Conservation (phyloP, 441 rosid genomes). For the Gossypium schwendimanii region DNA sequence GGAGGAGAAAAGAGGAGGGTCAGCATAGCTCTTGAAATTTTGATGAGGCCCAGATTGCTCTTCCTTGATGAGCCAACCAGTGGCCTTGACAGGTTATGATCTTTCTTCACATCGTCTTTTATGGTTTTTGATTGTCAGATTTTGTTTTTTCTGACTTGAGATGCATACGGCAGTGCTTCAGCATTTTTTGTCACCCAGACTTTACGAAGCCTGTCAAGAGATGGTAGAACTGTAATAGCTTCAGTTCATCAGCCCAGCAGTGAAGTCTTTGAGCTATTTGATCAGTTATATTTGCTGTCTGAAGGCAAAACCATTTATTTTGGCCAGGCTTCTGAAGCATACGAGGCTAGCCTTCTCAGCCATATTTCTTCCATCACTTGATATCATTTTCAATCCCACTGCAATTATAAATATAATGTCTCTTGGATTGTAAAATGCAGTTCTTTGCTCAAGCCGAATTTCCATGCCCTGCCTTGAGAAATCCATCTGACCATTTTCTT, state of each 20-base stretch:
- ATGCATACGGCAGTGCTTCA: slow-evolving; percentile 55
- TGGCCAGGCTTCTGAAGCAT: slow-evolving; percentile 87
- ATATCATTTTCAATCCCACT: background rate
- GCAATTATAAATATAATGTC: background rate
- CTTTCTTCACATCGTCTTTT: background rate
- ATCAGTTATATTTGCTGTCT: slow-evolving; percentile 76
- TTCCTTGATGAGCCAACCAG: slow-evolving; percentile 98
- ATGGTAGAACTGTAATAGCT: slow-evolving; percentile 90
- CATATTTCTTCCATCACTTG: background rate
- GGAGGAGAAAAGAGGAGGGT: slow-evolving; percentile 94
- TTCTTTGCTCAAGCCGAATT: slow-evolving; percentile 90
- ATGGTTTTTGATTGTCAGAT: background rate
- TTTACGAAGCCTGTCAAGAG: slow-evolving; percentile 69
- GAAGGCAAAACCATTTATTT: slow-evolving; percentile 90
- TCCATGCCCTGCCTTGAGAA: slow-evolving; percentile 59
- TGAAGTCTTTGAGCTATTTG: slow-evolving; percentile 90
- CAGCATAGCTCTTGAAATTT: slow-evolving; percentile 92
- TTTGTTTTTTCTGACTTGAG: background rate
- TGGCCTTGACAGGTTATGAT: slow-evolving; percentile 70
- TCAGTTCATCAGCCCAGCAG: slow-evolving; percentile 94
- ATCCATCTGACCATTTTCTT: slow-evolving; percentile 62
- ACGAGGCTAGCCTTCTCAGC: slow-evolving; percentile 47
- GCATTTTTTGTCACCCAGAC: slow-evolving; percentile 96
- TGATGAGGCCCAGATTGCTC: slow-evolving; percentile 89
- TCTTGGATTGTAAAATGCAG: slow-evolving; percentile 27